Evolutionary conservation across 2,329 filamentous ascomycete genomes (phyloP), one percentile per base, ranked within the genome.

Genomic region (Aspergillus quadrilineatus): DNA sequence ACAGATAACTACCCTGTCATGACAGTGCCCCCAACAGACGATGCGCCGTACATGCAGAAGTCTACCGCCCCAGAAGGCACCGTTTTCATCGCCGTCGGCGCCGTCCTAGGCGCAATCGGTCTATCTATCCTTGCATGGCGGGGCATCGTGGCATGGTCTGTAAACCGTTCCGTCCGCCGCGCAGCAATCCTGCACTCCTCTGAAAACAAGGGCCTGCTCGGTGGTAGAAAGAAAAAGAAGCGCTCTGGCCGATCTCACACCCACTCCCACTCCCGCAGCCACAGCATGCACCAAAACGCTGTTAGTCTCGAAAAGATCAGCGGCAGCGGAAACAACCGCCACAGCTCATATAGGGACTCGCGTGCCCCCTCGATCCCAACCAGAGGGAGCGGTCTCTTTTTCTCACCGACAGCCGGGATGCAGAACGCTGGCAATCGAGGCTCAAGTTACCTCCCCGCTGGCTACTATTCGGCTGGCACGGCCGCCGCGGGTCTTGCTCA

Each of bases 41-140:
- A 88, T 68, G 94, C 94, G 4, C 92, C 93, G 14, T 99, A 90
- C 71, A 96, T 97, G 90, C 88, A 92, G 69, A 86, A 88, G 67
- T 95, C 92, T 0, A 87, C 77, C 52, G 80, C 92, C 9, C 94
- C 94, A 2, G 89, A 97, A 68, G 94, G 94, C 53, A 97, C 93
- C 4, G 89, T 99, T 57, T 99, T 99, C 77, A 99, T 99, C 67
- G 89, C 87, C 22, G 94, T 97, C 1, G 94, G 94, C 45, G 89
- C 92, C 28, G 88, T 91, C 29, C 83, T 99, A 6, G 94, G 90
- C 14, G 88, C 92, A 63, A 85, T 97, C 61, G 90, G 86, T 9
- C 79, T 91, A 7, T 86, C 86, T n/a, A 85, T 97, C 44, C 81
- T 99, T 10, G 81, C 89, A 56, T 99, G 94, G 94, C 90, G 93